Evolutionary conservation across 2,329 filamentous ascomycete genomes (phyloP).

Genomic region (Botrytis elliptica): DNA sequence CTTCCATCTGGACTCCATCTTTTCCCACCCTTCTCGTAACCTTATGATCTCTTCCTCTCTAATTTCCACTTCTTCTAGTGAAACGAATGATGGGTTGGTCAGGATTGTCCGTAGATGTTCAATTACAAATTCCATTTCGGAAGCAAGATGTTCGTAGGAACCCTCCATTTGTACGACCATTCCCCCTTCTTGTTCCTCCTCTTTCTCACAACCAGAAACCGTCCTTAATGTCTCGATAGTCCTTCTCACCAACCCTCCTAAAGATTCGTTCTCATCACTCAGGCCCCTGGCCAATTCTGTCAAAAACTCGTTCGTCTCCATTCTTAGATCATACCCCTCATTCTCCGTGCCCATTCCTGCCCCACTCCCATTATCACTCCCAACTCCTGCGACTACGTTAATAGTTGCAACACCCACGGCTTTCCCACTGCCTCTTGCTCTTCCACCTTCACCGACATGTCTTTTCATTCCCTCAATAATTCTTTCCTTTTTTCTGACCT

Average conservation of each 20-base stretch:
- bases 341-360: constrained; percentile 40
- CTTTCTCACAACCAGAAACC: constrained; percentile 58
- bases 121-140: constrained; percentile 73
- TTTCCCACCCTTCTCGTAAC: constrained; percentile 83
- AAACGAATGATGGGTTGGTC: constrained; percentile 94
- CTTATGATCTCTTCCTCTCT: constrained; percentile 87
- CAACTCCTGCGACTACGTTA: constrained; percentile 54
- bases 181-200: constrained; percentile 35
- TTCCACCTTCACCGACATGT: constrained; percentile 71
- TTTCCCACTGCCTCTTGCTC: constrained; percentile 57
- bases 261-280: constrained; percentile 86
- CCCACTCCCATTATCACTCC: constrained; percentile 41
- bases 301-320: constrained; percentile 89
- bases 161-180: constrained; percentile 35
- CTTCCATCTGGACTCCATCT: constrained; percentile 87
- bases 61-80: constrained; percentile 89
- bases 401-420: constrained; percentile 57
- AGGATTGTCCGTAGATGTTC: constrained; percentile 79
- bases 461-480: constrained; percentile 88
- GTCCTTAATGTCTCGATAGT: constrained; percentile 71
- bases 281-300: constrained; percentile 79
- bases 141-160: constrained; percentile 63
- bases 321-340: constrained; percentile 67
- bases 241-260: constrained; percentile 69
- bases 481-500: constrained; percentile 84